Conservation (phyloP, 768 basidiomycete species). For the Chiua virens region DNA sequence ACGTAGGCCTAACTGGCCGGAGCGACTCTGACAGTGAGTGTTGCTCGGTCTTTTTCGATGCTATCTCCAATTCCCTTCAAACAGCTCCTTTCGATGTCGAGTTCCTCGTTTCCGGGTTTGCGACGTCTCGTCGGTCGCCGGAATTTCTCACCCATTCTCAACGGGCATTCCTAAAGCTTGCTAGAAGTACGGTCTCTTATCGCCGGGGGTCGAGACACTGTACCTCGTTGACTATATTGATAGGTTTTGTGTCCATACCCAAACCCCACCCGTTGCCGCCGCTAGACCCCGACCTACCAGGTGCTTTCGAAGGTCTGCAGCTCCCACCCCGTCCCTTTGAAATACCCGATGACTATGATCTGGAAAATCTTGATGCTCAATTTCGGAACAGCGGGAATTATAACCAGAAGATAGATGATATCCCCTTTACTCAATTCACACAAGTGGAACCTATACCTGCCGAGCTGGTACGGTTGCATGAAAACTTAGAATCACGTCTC, state of each 20-base stretch:
- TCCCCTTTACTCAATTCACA: slow-evolving; percentile 12
- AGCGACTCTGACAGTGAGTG: slow-evolving; percentile 30
- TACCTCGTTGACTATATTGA: slow-evolving; percentile 1
- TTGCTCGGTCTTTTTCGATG: not conserved
- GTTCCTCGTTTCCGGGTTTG: slow-evolving; percentile 77
- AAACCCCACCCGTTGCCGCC: slow-evolving; percentile 42
- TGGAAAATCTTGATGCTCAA: slow-evolving; percentile 54
- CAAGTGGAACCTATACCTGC: slow-evolving; percentile 22
- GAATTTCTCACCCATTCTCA: slow-evolving; percentile 72
- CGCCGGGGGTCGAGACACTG: not conserved
- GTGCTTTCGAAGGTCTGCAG: slow-evolving; percentile 30
- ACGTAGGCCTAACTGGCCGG: slow-evolving; percentile 16
- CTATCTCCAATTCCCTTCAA: not conserved
- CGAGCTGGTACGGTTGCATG: slow-evolving; percentile 57
- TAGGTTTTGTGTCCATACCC: slow-evolving; percentile 75
- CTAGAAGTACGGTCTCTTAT: slow-evolving; percentile 54
- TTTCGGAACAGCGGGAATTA: slow-evolving; percentile 35
- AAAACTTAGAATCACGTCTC: slow-evolving; percentile 75
- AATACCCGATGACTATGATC: slow-evolving; percentile 57
- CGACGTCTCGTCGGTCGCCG: slow-evolving; percentile 55
- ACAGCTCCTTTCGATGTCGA: slow-evolving; percentile 67
- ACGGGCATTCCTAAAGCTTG: slow-evolving; percentile 70
- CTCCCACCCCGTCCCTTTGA: slow-evolving; percentile 61
- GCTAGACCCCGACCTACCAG: slow-evolving; percentile 28
- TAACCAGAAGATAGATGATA: slow-evolving; percentile 22